phyloP scores from a whole-genome alignment of 2,329 filamentous ascomycete species.

The Hirsutella thompsonii region DNA sequence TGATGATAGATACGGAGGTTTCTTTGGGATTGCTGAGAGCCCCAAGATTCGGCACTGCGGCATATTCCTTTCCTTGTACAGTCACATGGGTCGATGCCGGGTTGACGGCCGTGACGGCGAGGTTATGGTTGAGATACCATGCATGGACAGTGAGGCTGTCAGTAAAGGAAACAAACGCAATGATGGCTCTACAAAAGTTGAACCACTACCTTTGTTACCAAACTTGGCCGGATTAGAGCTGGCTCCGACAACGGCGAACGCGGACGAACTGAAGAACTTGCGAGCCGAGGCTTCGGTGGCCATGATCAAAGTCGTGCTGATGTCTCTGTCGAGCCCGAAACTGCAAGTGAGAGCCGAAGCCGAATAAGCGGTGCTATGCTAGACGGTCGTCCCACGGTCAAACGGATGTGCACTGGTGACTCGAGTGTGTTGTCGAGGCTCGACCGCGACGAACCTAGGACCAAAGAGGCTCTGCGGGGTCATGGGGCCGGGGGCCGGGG shows the following conservation, averaged over 20 bases:
- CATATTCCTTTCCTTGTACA: constrained; percentile 43
- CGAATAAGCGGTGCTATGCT: too few relatives aligned
- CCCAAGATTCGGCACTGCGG: constrained; percentile 52
- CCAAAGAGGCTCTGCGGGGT: too few relatives aligned
- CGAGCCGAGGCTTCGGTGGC: constrained; percentile 59
- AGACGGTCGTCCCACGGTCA: too few relatives aligned
- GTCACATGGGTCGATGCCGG: constrained; percentile 53
- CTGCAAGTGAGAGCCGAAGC: too few relatives aligned
- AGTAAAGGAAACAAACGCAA: neutral
- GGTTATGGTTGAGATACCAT: constrained; percentile 70
- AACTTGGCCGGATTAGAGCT: constrained; percentile 76
- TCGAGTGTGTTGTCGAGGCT: too few relatives aligned
- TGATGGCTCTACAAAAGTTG: too few relatives aligned
- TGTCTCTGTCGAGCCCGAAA: too few relatives aligned
- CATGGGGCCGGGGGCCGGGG: too few relatives aligned
- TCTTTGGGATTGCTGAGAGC: constrained; percentile 52
- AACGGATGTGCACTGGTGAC: too few relatives aligned
- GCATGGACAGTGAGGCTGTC: constrained; percentile 53
- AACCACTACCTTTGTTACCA: constrained; percentile 63
- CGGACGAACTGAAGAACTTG: constrained; percentile 66
- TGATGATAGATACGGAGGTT: constrained; percentile 77
- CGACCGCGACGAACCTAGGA: too few relatives aligned
- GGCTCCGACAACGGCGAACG: constrained; percentile 83
- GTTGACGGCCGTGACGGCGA: constrained; percentile 77
- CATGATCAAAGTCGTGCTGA: too few relatives aligned